Conservation (phyloP, 306 rosid genomes). For the Cyamopsis tetragonoloba region DNA sequence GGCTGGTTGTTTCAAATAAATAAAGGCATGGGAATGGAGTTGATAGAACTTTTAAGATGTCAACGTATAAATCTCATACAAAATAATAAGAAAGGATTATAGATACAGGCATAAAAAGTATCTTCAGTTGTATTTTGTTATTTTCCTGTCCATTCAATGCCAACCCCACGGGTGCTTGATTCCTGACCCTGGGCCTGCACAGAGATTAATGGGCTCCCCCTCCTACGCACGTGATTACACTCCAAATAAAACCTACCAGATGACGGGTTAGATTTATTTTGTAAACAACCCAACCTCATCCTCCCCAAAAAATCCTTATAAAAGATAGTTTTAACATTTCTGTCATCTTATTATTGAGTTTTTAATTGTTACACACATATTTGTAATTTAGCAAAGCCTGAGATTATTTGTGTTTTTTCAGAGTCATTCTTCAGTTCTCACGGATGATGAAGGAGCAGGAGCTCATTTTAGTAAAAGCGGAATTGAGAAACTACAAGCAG, state of each 20-base stretch:
- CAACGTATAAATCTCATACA: not conserved
- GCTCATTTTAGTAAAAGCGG: conserved; percentile 44
- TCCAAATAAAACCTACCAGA: not conserved
- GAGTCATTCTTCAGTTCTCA: conserved; percentile 90
- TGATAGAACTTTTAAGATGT: not conserved
- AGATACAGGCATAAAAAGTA: not conserved
- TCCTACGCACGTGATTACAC: not conserved
- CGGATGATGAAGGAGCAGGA: conserved; percentile 81
- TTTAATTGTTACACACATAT: not conserved
- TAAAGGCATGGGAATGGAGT: not conserved
- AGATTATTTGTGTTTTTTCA: conserved; percentile 38
- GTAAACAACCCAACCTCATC: not conserved
- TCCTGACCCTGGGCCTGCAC: not conserved
- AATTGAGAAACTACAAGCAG: conserved; percentile 47
- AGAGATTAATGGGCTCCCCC: not conserved
- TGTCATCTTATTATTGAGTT: conserved; percentile 2
- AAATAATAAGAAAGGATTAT: not conserved
- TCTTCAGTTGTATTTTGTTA: not conserved
- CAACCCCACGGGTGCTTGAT: not conserved
- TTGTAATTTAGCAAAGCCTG: not conserved
- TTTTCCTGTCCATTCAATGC: not conserved
- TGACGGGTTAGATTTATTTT: not conserved
- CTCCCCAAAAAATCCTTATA: not conserved
- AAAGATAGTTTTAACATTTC: not conserved
- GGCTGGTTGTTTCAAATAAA: not conserved